Base-by-base conservation (phyloP, 768 basidiomycete species). In the Pleurotus cornucopiae region DNA sequence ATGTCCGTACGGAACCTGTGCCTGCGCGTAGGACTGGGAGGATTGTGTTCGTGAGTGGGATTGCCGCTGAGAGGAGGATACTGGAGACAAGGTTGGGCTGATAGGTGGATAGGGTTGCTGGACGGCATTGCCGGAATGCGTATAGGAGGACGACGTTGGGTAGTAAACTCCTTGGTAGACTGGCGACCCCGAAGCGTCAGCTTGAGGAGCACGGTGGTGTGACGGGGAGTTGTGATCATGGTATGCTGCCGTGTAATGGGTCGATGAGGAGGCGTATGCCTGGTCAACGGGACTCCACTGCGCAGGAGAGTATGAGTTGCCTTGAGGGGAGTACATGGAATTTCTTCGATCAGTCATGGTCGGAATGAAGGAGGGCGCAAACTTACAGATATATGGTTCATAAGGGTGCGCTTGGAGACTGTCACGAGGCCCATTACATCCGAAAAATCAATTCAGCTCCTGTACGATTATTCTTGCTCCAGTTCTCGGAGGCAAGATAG, bases 1-100 rank as follows among this genome's bases (percentile, higher is more conserved):
- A 3, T 54, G 55, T 4, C 49, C 37, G 9, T 59, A 56, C 30
- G 30, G 30, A 26, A 60, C 56, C 39, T 60, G 67, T 48, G 73
- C 64, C 56, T 78, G 76, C 13, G 70, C 51, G 60, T 76, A 63
- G 47, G 73, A 60, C 59, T 75, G 62, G 21, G 78, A 66, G n/a
- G 66, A 67, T 62, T 73, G 61, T 47, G 69, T 59, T 61, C 69
- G 59, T 44, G 73, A 64, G 61, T 76, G 69, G 51, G 62, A 59
- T 62, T 70, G 63, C 60, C 60, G 30, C 51, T 67, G 71, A 59
- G 70, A 68, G 55, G 62, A 67, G 64, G 66, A 61, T 68, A 71
- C 63, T 64, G 71, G 63, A 67, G 66, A 62, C 56, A 58, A 63
- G 49, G 53, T 57, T 59, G 61, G 66, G 56, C 60, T 67, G 54